Percentiles rank a stretch among this genome's conserved stretches.
phyloP scores from a whole-genome alignment of 2,329 filamentous ascomycete species.

The Talaromyces sp. region DNA sequence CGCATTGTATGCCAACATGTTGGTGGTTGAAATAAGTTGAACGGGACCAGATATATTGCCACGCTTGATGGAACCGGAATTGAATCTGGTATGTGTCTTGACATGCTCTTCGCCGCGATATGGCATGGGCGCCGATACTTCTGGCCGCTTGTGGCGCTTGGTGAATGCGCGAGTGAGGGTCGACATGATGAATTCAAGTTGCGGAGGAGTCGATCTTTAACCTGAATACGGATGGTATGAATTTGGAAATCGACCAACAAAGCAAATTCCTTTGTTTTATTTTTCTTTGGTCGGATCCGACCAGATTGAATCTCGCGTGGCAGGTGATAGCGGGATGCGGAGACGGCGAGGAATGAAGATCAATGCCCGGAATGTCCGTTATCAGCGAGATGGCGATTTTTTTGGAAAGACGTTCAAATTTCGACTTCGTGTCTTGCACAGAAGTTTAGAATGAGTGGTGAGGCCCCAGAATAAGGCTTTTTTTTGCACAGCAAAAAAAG shows the following conservation, averaged over 20 bases:
- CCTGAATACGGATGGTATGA: no score
- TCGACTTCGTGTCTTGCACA: conserved; percentile 17
- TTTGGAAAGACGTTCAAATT: conserved; percentile 2
- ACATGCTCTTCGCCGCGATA: conserved; percentile 37
- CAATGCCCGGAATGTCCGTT: conserved; percentile 33
- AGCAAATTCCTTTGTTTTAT: conserved; percentile 6
- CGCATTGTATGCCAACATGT: conserved; percentile 93
- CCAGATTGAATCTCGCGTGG: conserved; percentile 30
- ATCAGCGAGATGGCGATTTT: conserved; percentile 24
- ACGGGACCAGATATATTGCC: conserved; percentile 78
- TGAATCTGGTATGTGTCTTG: conserved; percentile 45
- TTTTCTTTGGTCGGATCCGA: conserved; percentile 6
- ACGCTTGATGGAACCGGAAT: conserved; percentile 49
- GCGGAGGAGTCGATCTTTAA: neutral
- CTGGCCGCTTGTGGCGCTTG: conserved; percentile 51
- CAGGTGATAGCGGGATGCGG: conserved; percentile 30
- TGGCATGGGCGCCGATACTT: conserved; percentile 48
- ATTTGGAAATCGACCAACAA: neutral
- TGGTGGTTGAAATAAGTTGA: conserved; percentile 88
- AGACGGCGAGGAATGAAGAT: conserved; percentile 36
- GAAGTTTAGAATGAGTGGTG: conserved; percentile 24
- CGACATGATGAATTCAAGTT: conserved; percentile 34
- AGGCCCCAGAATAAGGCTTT: conserved; percentile 4
- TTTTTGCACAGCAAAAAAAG: conserved; percentile 40
- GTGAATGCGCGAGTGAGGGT: conserved; percentile 51